Base-by-base conservation (phyloP, 768 basidiomycete genomes). In the Cubamyces sp. region DNA sequence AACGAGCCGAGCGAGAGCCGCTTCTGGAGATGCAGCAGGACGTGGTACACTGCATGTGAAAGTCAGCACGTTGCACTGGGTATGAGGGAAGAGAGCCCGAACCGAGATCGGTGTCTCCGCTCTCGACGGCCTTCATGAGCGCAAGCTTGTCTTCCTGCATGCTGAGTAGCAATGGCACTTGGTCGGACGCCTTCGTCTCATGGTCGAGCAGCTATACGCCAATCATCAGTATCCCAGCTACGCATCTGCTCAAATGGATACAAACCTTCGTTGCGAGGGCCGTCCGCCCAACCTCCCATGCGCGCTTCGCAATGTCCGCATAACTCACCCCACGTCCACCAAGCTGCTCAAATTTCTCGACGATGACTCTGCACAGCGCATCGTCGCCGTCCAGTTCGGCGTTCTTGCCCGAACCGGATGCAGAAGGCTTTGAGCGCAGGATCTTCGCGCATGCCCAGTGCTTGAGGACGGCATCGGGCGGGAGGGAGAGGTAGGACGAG, bases 371-470 rank as follows among this genome's bases (percentile, higher is more conserved):
- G 70, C 94, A 95, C 12, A 96, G 79, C 45, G 87, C 87, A 40
- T 89, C 89, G 66, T 97, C 95, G 21, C 84, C 87, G 19, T 77
- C 77, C 14, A 86, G 76, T 14, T 87, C 87, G 3, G 77, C 77
- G 59, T 87, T 84, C 57, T 78, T 75, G 5, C 81, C 83, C 12
- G 80, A 72, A 18, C 81, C 84, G 25, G 82, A 79, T 0, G 83
- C 74, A 0, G 84, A 79, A 0, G 88, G 79, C 63, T 86, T 85
- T 12, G 92, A 87, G 16, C 84, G 85, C 50, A 86, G 74, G 60
- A 99, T 97, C 74, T 97, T 96, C 1, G 93, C 90, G 61, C 87
- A 88, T 0, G 97, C 97, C 97, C 97, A 99, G 71, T 98, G 96
- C 65, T 88, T 92, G 43, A 99, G 78, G 0, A 98, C 94, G 0